These are phyloP conservation scores for Aurantiochytrium sp. DNA, from an alignment of 108 stramenopile genomes.

Conservation along the genomic window DNA sequence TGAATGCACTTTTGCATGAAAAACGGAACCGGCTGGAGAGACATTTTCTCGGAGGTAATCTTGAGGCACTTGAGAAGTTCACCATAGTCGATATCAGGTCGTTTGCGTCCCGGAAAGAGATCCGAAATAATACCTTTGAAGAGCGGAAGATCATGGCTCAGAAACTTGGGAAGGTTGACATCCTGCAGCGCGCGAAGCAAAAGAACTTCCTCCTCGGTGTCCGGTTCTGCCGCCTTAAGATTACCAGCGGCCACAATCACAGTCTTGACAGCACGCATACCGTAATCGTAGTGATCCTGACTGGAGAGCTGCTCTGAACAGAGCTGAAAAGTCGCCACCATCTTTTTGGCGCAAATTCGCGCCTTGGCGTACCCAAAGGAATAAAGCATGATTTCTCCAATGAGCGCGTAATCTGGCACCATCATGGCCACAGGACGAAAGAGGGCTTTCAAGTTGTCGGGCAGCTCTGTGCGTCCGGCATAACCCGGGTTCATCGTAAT, in stretches of 20 bases:
- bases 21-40: conserved; percentile 36
- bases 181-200: conserved; percentile 49
- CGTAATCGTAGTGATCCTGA: conserved; percentile 66
- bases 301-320: conserved; percentile 63
- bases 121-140: conserved; percentile 59
- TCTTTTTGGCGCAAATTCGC: conserved; percentile 32
- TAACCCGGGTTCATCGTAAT: conserved; percentile 71
- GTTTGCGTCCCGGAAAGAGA: conserved; percentile 50
- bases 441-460: conserved; percentile 47
- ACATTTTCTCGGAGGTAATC: conserved; percentile 27
- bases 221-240: conserved; percentile 44
- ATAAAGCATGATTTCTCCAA: conserved; percentile 63
- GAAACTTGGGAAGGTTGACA: conserved; percentile 62
- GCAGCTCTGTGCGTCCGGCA: conserved; percentile 44
- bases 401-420: conserved; percentile 68
- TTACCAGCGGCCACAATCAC: conserved; percentile 47
- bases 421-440: conserved; percentile 69
- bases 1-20: conserved; percentile 54
- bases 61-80: conserved; percentile 39
- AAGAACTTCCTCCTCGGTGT: conserved; percentile 42
- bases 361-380: conserved; percentile 49
- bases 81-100: conserved; percentile 57
- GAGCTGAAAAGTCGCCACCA: conserved; percentile 66
- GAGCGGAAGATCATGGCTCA: conserved; percentile 60
- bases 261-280: conserved; percentile 63